Conservation (phyloP, 306 rosid genomes). For the Pyrus communis region DNA sequence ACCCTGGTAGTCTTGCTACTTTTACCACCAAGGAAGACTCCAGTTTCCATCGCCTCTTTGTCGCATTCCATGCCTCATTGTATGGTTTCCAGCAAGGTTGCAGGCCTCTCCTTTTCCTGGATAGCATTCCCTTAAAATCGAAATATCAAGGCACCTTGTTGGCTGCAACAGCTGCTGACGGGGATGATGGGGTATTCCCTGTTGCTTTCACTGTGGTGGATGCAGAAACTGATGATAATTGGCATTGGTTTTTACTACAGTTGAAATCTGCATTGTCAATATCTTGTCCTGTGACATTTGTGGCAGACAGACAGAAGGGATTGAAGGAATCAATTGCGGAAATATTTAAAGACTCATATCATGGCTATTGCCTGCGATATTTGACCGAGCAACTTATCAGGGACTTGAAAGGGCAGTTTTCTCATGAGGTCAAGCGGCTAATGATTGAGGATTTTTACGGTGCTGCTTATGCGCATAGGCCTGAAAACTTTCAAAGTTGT, state of each 20-base stretch:
- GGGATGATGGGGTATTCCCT: constrained; percentile 78
- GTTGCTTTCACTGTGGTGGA: constrained; percentile 91
- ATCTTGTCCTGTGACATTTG: constrained; percentile 72
- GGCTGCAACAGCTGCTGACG: constrained; percentile 91
- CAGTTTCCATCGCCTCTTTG: constrained; percentile 87
- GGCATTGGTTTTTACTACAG: constrained; percentile 89
- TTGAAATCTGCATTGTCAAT: constrained; percentile 70
- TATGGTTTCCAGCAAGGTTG: constrained; percentile 95
- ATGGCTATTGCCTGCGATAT: constrained; percentile 76
- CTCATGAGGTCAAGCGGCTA: constrained; percentile 92
- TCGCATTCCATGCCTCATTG: constrained; percentile 80
- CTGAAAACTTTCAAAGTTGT: constrained; percentile 63
- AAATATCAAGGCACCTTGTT: constrained; percentile 90
- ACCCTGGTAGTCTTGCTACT: constrained; percentile 81
- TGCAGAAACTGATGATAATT: constrained; percentile 82
- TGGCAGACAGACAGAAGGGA: constrained; percentile 83
- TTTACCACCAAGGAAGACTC: constrained; percentile 91
- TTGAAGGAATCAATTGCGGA: constrained; percentile 64
- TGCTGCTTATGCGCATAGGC: constrained; percentile 69
- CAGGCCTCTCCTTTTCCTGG: constrained; percentile 86
- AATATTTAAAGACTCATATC: constrained; percentile 68
- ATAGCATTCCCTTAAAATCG: constrained; percentile 70
- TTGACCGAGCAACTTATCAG: constrained; percentile 79
- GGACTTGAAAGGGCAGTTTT: constrained; percentile 86
- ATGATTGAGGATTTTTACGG: constrained; percentile 79